Conservation (phyloP, 1,284 basidiomycete species). For the Tylopilus sp. region DNA sequence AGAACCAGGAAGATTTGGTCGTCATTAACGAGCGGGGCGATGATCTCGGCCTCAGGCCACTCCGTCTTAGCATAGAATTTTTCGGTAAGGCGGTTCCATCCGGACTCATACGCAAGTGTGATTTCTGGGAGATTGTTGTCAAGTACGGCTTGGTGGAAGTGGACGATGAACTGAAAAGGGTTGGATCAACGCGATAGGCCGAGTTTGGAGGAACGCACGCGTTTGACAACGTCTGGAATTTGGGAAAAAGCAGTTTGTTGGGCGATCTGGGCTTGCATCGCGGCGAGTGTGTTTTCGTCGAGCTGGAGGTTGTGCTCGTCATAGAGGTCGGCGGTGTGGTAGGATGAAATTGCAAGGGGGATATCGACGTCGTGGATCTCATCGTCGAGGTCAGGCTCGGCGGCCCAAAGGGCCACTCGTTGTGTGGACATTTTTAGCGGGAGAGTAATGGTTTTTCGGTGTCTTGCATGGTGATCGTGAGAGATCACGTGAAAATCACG, state of each 20-base stretch:
- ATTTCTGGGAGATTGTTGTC: conserved; percentile 92
- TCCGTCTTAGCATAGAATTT: conserved; percentile 95
- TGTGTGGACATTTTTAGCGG: conserved; percentile 51
- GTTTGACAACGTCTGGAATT: conserved; percentile 85
- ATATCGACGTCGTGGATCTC: conserved; percentile 79
- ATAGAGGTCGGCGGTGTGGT: conserved; percentile 73
- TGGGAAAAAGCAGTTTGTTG: conserved; percentile 83
- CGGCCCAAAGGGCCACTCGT: conserved; percentile 74
- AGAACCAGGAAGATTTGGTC: conserved; percentile 96
- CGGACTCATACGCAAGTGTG: conserved; percentile 92
- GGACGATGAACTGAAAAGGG: conserved; percentile 81
- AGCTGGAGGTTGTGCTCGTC: conserved; percentile 68
- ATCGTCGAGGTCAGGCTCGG: conserved; percentile 80
- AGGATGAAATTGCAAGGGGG: conserved; percentile 71
- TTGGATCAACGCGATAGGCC: neutral
- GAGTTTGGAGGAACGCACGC: conserved; percentile 57
- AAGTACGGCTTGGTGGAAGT: conserved; percentile 90
- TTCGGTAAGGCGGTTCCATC: conserved; percentile 97
- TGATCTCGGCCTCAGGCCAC: conserved; percentile 98
- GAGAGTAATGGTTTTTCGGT: neutral
- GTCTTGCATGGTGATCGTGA: too few relatives aligned
- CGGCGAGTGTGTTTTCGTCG: conserved; percentile 72
- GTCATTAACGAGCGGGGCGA: conserved; percentile 94
- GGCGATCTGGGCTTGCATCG: conserved; percentile 83
- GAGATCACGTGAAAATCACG: conserved; percentile 43